Conservation (phyloP, 2,329 filamentous ascomycete species). For the Graphilbum ipis-grandicollis region DNA sequence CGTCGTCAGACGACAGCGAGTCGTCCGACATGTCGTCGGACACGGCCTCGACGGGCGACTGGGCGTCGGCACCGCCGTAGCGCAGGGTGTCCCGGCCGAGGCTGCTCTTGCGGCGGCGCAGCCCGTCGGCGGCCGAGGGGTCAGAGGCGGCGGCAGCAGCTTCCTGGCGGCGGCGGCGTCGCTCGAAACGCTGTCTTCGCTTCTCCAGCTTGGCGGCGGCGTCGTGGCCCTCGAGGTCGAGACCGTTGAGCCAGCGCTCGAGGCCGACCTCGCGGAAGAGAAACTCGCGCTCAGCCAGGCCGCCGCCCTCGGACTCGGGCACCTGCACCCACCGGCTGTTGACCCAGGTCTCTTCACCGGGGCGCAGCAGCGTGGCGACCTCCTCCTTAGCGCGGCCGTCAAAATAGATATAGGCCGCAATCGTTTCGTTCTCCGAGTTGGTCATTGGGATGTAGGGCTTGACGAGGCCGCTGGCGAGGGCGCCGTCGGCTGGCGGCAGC, state of each 20-base stretch:
- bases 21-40: constrained; percentile 45
- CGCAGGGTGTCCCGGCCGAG: constrained; percentile 52
- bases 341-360: constrained; percentile 97
- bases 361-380: constrained; percentile 79
- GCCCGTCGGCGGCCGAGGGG: too few species aligned
- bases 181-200: constrained; percentile 64
- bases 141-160: too few species aligned
- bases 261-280: constrained; percentile 92
- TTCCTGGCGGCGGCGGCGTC: constrained; percentile 47
- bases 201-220: constrained; percentile 80
- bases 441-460: constrained; percentile 85
- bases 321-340: constrained; percentile 97
- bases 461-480: constrained; percentile 37
- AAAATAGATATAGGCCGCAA: constrained; percentile 95
- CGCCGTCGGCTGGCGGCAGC: constrained; percentile 26
- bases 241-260: constrained; percentile 88
- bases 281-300: constrained; percentile 90
- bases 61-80: constrained; percentile 59
- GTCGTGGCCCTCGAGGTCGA: constrained; percentile 88
- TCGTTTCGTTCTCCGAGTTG: constrained; percentile 84
- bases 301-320: constrained; percentile 77
- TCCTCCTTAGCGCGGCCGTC: constrained; percentile 91
- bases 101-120: constrained; percentile 22
- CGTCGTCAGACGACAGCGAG: constrained; percentile 60
- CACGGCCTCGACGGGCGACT: constrained; percentile 54